Base-by-base conservation (phyloP, 805 yeast genomes). In the Metschnikowia anglica region DNA sequence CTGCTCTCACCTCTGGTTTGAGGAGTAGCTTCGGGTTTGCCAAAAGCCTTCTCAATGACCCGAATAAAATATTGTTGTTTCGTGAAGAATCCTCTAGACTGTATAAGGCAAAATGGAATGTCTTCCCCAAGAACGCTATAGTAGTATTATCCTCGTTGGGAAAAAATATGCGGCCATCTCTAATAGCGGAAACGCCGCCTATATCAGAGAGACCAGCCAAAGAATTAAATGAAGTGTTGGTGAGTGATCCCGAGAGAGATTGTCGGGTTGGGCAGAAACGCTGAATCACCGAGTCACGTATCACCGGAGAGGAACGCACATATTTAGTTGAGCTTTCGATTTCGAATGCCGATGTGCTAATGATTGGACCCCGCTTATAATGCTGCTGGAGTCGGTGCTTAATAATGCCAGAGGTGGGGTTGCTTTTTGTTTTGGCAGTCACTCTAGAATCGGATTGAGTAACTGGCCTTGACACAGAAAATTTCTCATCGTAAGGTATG, bases 331-430 rank as follows among this genome's bases (percentile, higher is more conserved):
- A 47, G 37, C 68, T 66, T 35, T 68, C 74, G 0, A 61, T 68
- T 46, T 70, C 75, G 37, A 63, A 51, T 0, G 48, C 61, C 2
- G 63, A 59, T 2, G 73, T 69, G 27, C 56, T 47, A 25, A 49
- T 43, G 13, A 47, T 34, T 1, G 73, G 72, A 18, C 49, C 47
- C 32, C 70, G 39, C 16, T 40, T 40, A 40, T 29, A 46, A 13
- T 16, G 41, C 18, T 27, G 45, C n/a, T 42, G 34, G 11, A 31
- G 12, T 2, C 37, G 37, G 5, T 23, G 3, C 6, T 34, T 23
- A 11, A 15, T 3, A 18, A 12, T 15, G 4, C 25, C 26, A 15
- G 13, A 9, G 11, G 4, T 26, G 5, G 7, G 21, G 5, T n/a
- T 13, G 32, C n/a, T 21, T 32, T 25, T 9, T 19, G 9, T 12